These are phyloP conservation scores for Psilocybe sp. DNA, from an alignment of 768 basidiomycete species.

Conservation along the genomic window DNA sequence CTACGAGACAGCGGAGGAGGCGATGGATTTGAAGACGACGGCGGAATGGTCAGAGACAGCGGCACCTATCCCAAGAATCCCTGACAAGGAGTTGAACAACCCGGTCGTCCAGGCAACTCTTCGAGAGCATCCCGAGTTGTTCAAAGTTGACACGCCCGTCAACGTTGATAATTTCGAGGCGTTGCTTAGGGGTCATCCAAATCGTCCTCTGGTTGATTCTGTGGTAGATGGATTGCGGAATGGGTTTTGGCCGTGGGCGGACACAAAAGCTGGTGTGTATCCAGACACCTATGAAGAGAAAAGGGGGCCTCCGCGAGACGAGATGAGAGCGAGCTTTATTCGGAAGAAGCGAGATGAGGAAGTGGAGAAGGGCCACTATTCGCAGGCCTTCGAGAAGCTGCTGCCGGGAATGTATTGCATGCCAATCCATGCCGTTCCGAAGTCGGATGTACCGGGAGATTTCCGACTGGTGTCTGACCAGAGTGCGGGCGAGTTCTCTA, in stretches of 20 bases:
- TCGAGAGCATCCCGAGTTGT: slow-evolving; percentile 21
- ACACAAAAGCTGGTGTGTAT: slow-evolving; percentile 16
- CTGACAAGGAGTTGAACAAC: slow-evolving; percentile 13
- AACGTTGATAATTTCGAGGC: slow-evolving; percentile 11
- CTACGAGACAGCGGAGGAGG: slow-evolving; percentile 14
- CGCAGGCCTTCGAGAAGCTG: slow-evolving; percentile 20
- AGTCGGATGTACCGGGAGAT: slow-evolving; percentile 18
- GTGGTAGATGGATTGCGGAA: slow-evolving; percentile 23
- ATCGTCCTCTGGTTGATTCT: slow-evolving; percentile 35
- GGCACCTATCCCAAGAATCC: slow-evolving; percentile 10
- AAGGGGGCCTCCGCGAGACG: neutral
- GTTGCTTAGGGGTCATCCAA: slow-evolving; percentile 31
- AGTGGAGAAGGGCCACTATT: slow-evolving; percentile 14
- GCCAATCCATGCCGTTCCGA: slow-evolving; percentile 17
- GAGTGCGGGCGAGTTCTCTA: slow-evolving; percentile 22
- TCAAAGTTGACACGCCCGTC: slow-evolving; percentile 32
- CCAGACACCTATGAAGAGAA: slow-evolving; percentile 20
- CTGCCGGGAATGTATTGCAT: slow-evolving; percentile 10
- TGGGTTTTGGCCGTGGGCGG: slow-evolving; percentile 45
- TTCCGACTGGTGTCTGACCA: slow-evolving; percentile 29
- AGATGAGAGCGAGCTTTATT: slow-evolving; percentile 20
- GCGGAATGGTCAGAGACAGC: slow-evolving; percentile 19
- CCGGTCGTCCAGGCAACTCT: slow-evolving; percentile 19
- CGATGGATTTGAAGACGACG: neutral
- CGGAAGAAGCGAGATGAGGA: slow-evolving; percentile 20